Percentiles rank a stretch among this genome's conserved stretches.
Evolutionary conservation across 2,329 filamentous ascomycete genomes (phyloP).

Genomic region (Trichoderma sp.): DNA sequence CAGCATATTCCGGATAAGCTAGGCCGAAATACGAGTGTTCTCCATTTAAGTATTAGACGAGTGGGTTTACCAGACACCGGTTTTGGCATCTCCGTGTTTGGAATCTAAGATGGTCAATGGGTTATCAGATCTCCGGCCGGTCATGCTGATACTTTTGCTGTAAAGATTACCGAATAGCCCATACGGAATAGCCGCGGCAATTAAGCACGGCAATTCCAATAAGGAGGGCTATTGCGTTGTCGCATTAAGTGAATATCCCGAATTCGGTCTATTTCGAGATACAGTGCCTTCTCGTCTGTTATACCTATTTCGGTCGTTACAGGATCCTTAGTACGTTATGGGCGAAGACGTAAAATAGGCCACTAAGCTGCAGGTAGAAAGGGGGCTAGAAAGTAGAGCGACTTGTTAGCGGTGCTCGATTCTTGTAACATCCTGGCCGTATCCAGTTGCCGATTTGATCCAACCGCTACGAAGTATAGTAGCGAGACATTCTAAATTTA

Average conservation of each 20-base stretch:
- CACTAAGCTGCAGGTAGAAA: background rate
- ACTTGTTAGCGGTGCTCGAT: background rate
- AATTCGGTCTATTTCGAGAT: no score
- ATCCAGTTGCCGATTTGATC: background rate
- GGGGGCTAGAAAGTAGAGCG: background rate
- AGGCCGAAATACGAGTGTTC: background rate
- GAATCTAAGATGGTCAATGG: background rate
- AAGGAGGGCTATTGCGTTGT: background rate
- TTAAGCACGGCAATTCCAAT: background rate
- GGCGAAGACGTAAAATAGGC: background rate
- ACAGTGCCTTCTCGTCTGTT: no score
- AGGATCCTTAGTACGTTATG: background rate
- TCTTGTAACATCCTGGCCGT: background rate
- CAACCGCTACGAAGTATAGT: background rate
- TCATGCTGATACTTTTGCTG: background rate
- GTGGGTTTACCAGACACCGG: background rate
- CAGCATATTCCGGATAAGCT: background rate
- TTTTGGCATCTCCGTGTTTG: background rate
- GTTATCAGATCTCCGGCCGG: background rate
- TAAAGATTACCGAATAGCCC: no score
- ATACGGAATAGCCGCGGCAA: no score
- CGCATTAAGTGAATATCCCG: no score
- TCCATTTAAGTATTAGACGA: background rate
- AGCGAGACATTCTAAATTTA: background rate
- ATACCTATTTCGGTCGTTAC: no score